These are phyloP conservation scores for Auriscalpium orientale DNA, from an alignment of 768 basidiomycete species.

Conservation along the genomic window DNA sequence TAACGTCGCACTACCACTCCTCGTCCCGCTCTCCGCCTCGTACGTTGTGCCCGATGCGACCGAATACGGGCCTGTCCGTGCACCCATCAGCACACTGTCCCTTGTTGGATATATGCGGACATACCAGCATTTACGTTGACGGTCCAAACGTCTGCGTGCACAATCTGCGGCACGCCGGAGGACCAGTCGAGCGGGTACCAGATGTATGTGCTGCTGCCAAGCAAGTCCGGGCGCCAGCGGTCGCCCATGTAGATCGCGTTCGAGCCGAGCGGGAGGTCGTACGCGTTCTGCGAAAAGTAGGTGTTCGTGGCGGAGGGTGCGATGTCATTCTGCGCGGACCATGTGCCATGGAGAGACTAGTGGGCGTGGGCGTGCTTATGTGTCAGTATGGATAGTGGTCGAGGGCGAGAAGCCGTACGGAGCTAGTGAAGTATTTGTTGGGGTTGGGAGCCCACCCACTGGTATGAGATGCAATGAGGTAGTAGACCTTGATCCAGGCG, in stretches of 20 bases:
- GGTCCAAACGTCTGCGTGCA: constrained; percentile 51
- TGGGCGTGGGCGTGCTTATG: background rate
- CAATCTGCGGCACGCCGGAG: constrained; percentile 45
- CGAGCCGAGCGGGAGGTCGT: constrained; percentile 40
- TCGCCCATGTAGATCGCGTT: constrained; percentile 59
- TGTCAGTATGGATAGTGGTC: background rate
- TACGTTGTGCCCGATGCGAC: constrained; percentile 45
- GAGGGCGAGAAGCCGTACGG: constrained; percentile 26
- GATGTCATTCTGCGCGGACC: constrained; percentile 51
- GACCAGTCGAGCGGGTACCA: constrained; percentile 56
- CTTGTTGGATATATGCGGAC: no score
- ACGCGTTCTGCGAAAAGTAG: constrained; percentile 57
- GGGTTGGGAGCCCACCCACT: constrained; percentile 51
- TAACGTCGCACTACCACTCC: constrained; percentile 40
- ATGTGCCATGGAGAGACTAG: constrained; percentile 46
- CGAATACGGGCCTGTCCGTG: constrained; percentile 34
- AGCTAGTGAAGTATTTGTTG: constrained; percentile 49
- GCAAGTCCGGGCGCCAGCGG: constrained; percentile 46
- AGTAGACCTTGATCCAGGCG: constrained; percentile 33
- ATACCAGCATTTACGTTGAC: constrained; percentile 38
- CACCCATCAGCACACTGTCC: no score
- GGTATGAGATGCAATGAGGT: constrained; percentile 54
- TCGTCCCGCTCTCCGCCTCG: constrained; percentile 45
- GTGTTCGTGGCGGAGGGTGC: constrained; percentile 43
- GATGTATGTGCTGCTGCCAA: constrained; percentile 53